A percentile compares a stretch with the other conserved stretches of the same genome.
These are phyloP conservation scores for Stentor coeruleus DNA, from an alignment of 73 alveolate genomes.

Conservation along the genomic window DNA sequence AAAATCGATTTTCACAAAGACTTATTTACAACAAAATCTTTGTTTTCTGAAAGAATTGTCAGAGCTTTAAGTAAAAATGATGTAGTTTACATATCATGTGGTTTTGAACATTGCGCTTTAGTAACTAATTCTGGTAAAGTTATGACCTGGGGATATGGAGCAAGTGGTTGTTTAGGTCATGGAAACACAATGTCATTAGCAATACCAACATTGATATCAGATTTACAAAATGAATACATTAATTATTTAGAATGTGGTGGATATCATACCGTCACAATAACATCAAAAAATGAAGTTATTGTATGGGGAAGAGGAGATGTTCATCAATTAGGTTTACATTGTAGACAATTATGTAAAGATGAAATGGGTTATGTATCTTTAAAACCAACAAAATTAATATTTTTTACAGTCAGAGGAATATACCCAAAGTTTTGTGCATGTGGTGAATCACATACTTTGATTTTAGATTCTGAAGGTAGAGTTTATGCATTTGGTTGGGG, in stretches of 20 bases:
- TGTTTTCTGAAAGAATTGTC: not conserved
- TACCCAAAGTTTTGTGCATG: conserved; percentile 32
- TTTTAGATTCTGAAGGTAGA: conserved; percentile 40
- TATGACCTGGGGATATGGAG: conserved; percentile 74
- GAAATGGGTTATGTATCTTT: conserved; percentile 35
- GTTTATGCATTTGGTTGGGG: conserved; percentile 61
- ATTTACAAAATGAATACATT: conserved; percentile 5
- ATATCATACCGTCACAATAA: conserved; percentile 51
- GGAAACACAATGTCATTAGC: conserved; percentile 37
- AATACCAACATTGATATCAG: conserved; percentile 29
- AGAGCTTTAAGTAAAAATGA: not conserved
- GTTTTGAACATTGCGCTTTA: conserved; percentile 53
- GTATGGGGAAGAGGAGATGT: conserved; percentile 73
- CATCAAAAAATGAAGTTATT: conserved; percentile 17
- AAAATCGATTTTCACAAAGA: not conserved
- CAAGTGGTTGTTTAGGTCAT: conserved; percentile 66
- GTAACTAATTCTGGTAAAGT: conserved; percentile 47
- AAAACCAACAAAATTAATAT: conserved; percentile 27
- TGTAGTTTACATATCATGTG: conserved; percentile 37
- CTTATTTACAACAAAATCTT: not conserved
- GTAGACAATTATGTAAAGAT: conserved; percentile 35
- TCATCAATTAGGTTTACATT: conserved; percentile 44
- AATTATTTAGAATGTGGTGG: conserved; percentile 52
- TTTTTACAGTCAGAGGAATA: conserved; percentile 7
- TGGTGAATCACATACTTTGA: conserved; percentile 65